phyloP scores from a whole-genome alignment of 1,284 basidiomycete genomes.

The Ustilago esculenta region DNA sequence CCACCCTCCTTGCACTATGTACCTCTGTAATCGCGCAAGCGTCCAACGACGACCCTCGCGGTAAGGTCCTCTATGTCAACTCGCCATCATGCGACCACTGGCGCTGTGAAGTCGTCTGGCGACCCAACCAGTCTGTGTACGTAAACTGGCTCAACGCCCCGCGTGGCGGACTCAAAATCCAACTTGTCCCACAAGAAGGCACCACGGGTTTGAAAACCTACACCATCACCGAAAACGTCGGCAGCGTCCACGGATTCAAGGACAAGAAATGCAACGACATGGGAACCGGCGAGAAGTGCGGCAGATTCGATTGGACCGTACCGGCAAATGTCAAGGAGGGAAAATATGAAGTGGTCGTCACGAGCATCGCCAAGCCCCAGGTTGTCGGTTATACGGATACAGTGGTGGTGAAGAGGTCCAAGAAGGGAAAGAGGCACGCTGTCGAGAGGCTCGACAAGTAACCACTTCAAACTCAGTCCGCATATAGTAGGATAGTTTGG shows the following conservation, averaged over 20 bases:
- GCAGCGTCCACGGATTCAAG: slow-evolving; percentile 16
- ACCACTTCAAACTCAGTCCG: too few species aligned
- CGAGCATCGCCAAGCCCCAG: slow-evolving; percentile 15
- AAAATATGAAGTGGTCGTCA: slow-evolving; percentile 33
- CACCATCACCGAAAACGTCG: slow-evolving; percentile 36
- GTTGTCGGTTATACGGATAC: slow-evolving; percentile 47
- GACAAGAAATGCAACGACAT: slow-evolving; percentile 23
- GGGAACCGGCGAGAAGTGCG: slow-evolving; percentile 35
- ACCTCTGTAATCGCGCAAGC: slow-evolving; percentile 16
- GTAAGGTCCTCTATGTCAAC: slow-evolving; percentile 45
- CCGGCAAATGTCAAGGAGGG: slow-evolving; percentile 22
- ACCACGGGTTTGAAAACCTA: slow-evolving; percentile 25
- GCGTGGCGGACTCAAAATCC: slow-evolving; percentile 28
- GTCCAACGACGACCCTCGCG: slow-evolving; percentile 35
- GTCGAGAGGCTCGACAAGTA: slow-evolving; percentile 3
- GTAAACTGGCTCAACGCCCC: slow-evolving; percentile 49
- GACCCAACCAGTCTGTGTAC: slow-evolving; percentile 7
- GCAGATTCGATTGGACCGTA: slow-evolving; percentile 27
- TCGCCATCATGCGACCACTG: slow-evolving; percentile 34
- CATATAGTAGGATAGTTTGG: too few species aligned
- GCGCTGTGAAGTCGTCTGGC: slow-evolving; percentile 38
- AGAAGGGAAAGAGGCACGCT: slow-evolving; percentile 23
- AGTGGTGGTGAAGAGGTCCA: slow-evolving; percentile 26
- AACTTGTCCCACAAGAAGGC: slow-evolving; percentile 40
- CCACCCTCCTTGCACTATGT: not conserved